Evolutionary conservation across 2,329 filamentous ascomycete species (phyloP).

Genomic region (Sarocladium strictum): DNA sequence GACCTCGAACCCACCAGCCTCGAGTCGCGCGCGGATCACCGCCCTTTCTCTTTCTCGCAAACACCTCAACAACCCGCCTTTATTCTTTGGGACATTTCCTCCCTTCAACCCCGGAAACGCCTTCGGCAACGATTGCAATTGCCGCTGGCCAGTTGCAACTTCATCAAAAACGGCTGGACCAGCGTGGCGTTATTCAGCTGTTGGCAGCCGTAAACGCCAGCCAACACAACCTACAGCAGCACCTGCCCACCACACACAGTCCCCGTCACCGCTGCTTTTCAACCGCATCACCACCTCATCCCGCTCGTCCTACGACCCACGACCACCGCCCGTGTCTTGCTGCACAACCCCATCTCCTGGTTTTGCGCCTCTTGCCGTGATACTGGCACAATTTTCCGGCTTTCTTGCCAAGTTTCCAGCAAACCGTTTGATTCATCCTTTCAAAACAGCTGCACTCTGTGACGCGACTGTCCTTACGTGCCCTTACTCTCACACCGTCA

Average conservation of each 20-base stretch:
- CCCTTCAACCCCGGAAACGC: not conserved
- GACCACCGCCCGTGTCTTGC: not conserved
- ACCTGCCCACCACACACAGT: not conserved
- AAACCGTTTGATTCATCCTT: not conserved
- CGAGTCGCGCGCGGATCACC: constrained; percentile 2
- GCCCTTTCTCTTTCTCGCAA: constrained; percentile 4
- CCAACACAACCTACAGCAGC: not conserved
- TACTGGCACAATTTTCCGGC: not conserved
- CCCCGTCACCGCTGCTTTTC: constrained; percentile 3
- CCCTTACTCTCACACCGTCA: not conserved
- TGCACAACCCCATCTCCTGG: not conserved
- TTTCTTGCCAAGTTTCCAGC: not conserved
- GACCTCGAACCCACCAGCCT: constrained; percentile 5
- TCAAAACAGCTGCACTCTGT: not conserved
- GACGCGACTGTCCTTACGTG: too few species aligned
- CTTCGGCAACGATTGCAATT: constrained; percentile 1
- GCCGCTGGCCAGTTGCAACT: not conserved
- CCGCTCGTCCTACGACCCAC: constrained; percentile 2
- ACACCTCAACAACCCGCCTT: constrained; percentile 3
- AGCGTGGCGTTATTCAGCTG: not conserved
- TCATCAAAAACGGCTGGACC: not conserved
- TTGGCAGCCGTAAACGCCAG: not conserved
- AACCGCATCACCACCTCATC: not conserved
- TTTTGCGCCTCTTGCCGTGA: not conserved
- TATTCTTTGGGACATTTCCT: not conserved